Evolutionary conservation across 805 yeast species (phyloP), one percentile per base, ranked within the genome.

Genomic region (Kazachstania bromeliacearum): DNA sequence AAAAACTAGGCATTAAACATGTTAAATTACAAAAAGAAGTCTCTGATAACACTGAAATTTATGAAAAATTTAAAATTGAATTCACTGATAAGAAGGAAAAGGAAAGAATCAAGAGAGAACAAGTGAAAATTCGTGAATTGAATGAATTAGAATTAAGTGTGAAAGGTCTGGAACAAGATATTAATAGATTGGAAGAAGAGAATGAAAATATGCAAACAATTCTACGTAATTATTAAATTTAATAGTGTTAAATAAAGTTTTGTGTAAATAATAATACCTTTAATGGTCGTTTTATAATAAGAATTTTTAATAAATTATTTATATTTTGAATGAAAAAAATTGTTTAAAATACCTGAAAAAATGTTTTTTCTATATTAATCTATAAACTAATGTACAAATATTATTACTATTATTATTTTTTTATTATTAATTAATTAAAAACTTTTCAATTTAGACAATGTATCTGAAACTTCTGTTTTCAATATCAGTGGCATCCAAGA

Each of bases 401-500:
- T n/a, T n/a, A n/a, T n/a, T n/a, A n/a, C n/a, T n/a, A n/a, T n/a
- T n/a, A n/a, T n/a, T n/a, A n/a, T n/a, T n/a, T n/a, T n/a, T n/a
- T n/a, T n/a, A n/a, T n/a, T n/a, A n/a, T n/a, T n/a, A n/a, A n/a
- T n/a, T n/a, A n/a, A n/a, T n/a, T n/a, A n/a, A n/a, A n/a, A n/a
- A n/a, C n/a, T n/a, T n/a, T n/a, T n/a, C n/a, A n/a, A n/a, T n/a
- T n/a, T 50, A 71, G 42, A 63, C 68, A 6, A 67, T 56, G 50
- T 77, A 78, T 48, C 82, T 67, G 53, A 78, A 78, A 43, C 62
- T 65, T 35, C 61, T 64, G 44, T 78, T 78, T 48, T 77, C 71
- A 10, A 64, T 59, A 50, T 78, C 84, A 0, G 84, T 77, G 46
- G 70, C 47, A 52, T 78, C 85, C 46, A 65, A 55, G 52, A 71